Evolutionary conservation across 345 rosid genomes (phyloP).

Genomic region (Arabidopsis suecica): DNA sequence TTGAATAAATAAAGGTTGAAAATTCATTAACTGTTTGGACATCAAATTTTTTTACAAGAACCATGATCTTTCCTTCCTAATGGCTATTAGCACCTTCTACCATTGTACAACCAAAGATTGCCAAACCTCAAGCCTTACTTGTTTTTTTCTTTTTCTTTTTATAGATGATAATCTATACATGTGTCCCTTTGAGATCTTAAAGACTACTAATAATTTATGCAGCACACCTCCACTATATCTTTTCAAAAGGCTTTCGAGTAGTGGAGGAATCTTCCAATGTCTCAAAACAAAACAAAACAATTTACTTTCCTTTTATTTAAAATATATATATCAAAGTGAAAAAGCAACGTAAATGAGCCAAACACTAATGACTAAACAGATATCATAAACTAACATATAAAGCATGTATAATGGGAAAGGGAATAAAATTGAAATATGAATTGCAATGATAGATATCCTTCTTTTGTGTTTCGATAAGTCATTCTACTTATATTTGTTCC

Average conservation of each 20-base stretch:
- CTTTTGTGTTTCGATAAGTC: slow-evolving; percentile 34
- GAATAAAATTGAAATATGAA: slow-evolving; percentile 31
- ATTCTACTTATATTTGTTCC: slow-evolving; percentile 45
- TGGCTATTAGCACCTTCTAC: neutral
- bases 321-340: slow-evolving; percentile 20
- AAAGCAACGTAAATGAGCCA: slow-evolving; percentile 37
- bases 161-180: neutral
- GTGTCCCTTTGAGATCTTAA: slow-evolving; percentile 35
- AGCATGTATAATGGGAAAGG: slow-evolving; percentile 41
- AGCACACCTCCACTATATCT: slow-evolving; percentile 44
- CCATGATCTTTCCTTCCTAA: neutral
- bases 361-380: slow-evolving; percentile 34
- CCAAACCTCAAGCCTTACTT: neutral
- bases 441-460: slow-evolving; percentile 28
- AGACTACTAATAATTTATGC: slow-evolving; percentile 34
- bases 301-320: slow-evolving; percentile 26
- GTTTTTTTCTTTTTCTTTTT: neutral
- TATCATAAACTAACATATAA: slow-evolving; percentile 38
- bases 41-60: neutral
- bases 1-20: neutral
- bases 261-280: slow-evolving; percentile 47
- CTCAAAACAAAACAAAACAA: slow-evolving; percentile 42
- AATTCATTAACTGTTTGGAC: neutral
- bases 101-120: too few relatives aligned
- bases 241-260: slow-evolving; percentile 28